These are phyloP conservation scores for Clarireedia paspali DNA, from an alignment of 2,329 filamentous ascomycete species.

Conservation along the genomic window DNA sequence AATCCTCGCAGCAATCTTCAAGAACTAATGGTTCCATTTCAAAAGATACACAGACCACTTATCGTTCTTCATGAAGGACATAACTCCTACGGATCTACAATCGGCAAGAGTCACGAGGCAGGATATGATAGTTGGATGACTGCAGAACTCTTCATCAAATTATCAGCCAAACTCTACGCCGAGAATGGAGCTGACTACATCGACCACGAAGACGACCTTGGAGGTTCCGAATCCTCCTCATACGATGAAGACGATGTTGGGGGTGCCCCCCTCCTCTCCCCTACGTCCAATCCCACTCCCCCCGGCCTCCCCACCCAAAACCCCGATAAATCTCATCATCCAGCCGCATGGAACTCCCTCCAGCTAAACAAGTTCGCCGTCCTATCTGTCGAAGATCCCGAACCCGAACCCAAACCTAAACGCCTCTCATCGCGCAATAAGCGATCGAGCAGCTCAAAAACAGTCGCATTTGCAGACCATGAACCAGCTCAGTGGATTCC, in stretches of 20 bases:
- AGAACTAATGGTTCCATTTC: slow-evolving; percentile 38
- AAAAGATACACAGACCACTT: slow-evolving; percentile 33
- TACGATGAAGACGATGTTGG: slow-evolving; percentile 7
- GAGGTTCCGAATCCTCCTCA: neutral
- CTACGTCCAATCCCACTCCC: neutral
- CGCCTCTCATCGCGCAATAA: no score
- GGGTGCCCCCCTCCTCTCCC: neutral
- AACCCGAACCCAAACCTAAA: neutral
- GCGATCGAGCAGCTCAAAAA: neutral
- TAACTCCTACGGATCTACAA: slow-evolving; percentile 19
- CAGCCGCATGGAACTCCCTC: slow-evolving; percentile 8
- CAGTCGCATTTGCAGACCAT: neutral
- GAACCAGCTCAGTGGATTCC: slow-evolving; percentile 17
- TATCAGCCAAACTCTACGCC: slow-evolving; percentile 20
- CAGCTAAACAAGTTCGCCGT: slow-evolving; percentile 5
- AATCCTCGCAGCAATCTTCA: slow-evolving; percentile 39
- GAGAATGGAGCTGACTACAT: slow-evolving; percentile 3
- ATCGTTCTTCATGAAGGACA: slow-evolving; percentile 33
- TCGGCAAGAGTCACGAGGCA: slow-evolving; percentile 41
- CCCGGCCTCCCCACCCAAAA: neutral
- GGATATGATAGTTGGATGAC: slow-evolving; percentile 52
- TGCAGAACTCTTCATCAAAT: slow-evolving; percentile 33
- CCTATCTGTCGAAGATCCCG: neutral
- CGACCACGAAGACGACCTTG: slow-evolving; percentile 6
- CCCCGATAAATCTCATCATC: neutral